phyloP scores from a whole-genome alignment of 305 asterid species.

The Fraxinus angustifolia region DNA sequence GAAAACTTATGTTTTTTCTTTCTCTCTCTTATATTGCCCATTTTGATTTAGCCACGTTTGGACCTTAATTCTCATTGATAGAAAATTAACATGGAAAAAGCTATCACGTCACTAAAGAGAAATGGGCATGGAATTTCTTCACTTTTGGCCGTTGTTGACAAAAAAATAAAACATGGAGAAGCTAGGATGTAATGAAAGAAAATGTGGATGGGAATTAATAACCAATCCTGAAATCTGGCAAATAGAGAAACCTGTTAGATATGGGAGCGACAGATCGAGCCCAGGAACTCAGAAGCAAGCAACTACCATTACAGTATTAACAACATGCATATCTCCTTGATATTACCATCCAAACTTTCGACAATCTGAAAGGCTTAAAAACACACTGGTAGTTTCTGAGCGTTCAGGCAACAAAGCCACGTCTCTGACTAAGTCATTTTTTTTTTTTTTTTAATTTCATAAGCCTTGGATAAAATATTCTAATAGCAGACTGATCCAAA shows the following conservation, averaged over 20 bases:
- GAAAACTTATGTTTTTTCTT: not conserved
- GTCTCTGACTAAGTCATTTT: not conserved
- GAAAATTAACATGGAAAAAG: not conserved
- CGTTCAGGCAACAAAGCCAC: not conserved
- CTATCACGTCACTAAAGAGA: not conserved
- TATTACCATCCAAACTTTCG: not conserved
- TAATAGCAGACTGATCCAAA: not conserved
- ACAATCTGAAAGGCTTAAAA: not conserved
- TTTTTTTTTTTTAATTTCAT: not conserved
- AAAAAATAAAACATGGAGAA: constrained; percentile 3
- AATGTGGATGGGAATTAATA: not conserved
- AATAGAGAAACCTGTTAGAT: not conserved
- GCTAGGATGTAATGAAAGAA: not conserved
- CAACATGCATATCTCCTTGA: not conserved
- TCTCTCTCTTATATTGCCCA: not conserved
- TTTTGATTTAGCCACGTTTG: not conserved
- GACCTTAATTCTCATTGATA: not conserved
- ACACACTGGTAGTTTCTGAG: not conserved
- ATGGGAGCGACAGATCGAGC: not conserved
- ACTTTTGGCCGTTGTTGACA: not conserved
- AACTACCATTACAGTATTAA: not conserved
- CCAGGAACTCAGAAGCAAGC: not conserved
- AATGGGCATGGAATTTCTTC: not conserved
- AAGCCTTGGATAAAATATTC: not conserved
- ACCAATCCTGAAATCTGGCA: constrained; percentile 1